These are phyloP conservation scores for Phialophora verrucosa DNA, from an alignment of 2,329 filamentous ascomycete species.

Conservation along the genomic window DNA sequence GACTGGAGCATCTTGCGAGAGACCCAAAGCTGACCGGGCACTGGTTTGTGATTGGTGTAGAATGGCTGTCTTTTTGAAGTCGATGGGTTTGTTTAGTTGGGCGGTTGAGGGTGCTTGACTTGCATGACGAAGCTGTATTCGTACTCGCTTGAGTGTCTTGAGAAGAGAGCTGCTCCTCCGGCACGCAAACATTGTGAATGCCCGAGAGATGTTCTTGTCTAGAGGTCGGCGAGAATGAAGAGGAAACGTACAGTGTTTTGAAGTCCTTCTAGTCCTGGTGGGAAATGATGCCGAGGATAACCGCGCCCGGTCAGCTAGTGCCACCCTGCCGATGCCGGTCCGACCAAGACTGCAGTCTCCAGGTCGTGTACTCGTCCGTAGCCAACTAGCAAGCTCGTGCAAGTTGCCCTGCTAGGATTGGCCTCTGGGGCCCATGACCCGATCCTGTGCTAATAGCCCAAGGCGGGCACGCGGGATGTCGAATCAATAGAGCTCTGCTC, in stretches of 20 bases:
- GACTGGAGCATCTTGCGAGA: slow-evolving; percentile 73
- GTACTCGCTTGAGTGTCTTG: slow-evolving; percentile 16
- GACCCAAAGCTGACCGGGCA: slow-evolving; percentile 72
- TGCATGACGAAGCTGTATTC: slow-evolving; percentile 27
- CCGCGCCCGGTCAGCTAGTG: slow-evolving; percentile 3
- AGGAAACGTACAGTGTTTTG: neutral
- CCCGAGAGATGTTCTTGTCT: neutral
- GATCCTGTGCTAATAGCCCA: neutral
- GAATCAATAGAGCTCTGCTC: neutral
- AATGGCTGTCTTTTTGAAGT: slow-evolving; percentile 82
- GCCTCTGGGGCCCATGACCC: neutral
- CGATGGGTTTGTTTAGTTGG: slow-evolving; percentile 80
- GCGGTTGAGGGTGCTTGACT: slow-evolving; percentile 52
- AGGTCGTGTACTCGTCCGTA: neutral
- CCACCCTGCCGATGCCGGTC: neutral
- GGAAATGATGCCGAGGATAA: slow-evolving; percentile 28
- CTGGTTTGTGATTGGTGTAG: slow-evolving; percentile 79
- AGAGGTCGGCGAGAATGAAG: neutral
- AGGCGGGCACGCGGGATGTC: neutral
- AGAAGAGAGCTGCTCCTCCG: slow-evolving; percentile 20
- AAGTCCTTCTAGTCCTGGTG: neutral
- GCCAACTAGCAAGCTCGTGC: neutral
- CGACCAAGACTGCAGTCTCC: neutral
- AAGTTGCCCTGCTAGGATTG: neutral
- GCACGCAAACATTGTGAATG: slow-evolving; percentile 24